Conservation (phyloP, 2,329 filamentous ascomycete species). For the Pseudogymnoascus sp. region DNA sequence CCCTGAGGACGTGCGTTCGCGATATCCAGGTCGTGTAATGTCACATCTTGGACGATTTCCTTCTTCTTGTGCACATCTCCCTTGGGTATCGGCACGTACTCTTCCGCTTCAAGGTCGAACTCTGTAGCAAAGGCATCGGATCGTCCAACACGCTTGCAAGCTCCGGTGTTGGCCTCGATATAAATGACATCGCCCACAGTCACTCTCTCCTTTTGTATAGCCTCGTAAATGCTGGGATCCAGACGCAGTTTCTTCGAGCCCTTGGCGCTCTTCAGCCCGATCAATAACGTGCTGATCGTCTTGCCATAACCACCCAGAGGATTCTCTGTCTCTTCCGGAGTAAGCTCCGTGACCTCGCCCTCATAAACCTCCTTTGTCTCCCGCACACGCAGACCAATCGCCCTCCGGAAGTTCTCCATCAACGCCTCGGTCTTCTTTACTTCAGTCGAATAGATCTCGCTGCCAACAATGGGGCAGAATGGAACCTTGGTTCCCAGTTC, state of each 20-base stretch:
- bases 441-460: conserved; percentile 95
- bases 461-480: conserved; percentile 96
- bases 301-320: conserved; percentile 93
- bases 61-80: conserved; percentile 99
- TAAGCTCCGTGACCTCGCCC: conserved; percentile 95
- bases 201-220: conserved; percentile 96
- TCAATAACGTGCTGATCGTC: conserved; percentile 92
- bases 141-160: conserved; percentile 92
- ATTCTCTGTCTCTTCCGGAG: conserved; percentile 96
- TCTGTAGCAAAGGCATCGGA: conserved; percentile 97
- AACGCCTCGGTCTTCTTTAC: conserved; percentile 99
- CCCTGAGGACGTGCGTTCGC: conserved; percentile 93
- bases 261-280: conserved; percentile 90
- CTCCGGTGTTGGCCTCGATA: conserved; percentile 97
- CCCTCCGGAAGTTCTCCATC: conserved; percentile 98
- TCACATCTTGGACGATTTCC: conserved; percentile 98
- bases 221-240: conserved; percentile 98
- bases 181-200: conserved; percentile 97
- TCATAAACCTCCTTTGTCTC: conserved; percentile 99
- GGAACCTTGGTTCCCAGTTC: conserved; percentile 97
- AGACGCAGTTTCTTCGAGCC: conserved; percentile 96
- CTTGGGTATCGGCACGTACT: conserved; percentile 98
- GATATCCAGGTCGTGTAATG: conserved; percentile 91
- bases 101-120: conserved; percentile 96
- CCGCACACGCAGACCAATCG: conserved; percentile 92